Percentiles rank a stretch among this genome's conserved stretches.
Evolutionary conservation across 805 yeast species (phyloP).

Genomic region (Pichia occidentalis): DNA sequence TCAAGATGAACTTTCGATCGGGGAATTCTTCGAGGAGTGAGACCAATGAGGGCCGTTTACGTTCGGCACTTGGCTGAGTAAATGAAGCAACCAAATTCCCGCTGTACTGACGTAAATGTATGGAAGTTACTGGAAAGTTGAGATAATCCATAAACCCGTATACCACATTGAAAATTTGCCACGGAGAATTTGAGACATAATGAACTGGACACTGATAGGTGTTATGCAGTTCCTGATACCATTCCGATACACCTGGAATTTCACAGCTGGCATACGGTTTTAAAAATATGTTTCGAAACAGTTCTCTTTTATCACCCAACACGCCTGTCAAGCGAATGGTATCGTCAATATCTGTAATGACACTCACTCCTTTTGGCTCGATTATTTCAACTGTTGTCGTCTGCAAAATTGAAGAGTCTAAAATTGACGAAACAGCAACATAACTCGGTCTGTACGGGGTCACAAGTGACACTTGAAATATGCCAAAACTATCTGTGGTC

Average conservation of each 20-base stretch:
- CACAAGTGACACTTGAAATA: constrained; percentile 46
- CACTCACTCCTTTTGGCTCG: constrained; percentile 46
- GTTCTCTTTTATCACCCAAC: constrained; percentile 75
- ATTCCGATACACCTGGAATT: constrained; percentile 65
- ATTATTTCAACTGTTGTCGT: constrained; percentile 41
- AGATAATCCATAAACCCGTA: constrained; percentile 47
- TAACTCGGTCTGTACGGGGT: constrained; percentile 58
- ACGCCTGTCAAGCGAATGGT: constrained; percentile 90
- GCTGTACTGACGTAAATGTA: constrained; percentile 81
- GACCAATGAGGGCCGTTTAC: constrained; percentile 62
- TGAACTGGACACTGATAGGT: constrained; percentile 52
- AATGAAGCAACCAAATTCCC: constrained; percentile 78
- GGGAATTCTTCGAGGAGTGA: constrained; percentile 70
- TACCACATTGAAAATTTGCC: constrained; percentile 70
- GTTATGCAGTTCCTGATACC: constrained; percentile 52
- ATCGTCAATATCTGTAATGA: constrained; percentile 92
- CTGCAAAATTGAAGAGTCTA: constrained; percentile 42
- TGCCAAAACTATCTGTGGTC: constrained; percentile 64
- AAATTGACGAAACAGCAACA: constrained; percentile 43
- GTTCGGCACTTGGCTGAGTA: constrained; percentile 79
- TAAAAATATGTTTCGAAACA: constrained; percentile 72
- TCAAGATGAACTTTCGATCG: constrained; percentile 64
- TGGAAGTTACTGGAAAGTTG: constrained; percentile 69
- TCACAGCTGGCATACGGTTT: constrained; percentile 60
- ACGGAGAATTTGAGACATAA: constrained; percentile 94